Conservation (phyloP, 352 stramenopile species). For the Pythium brachiatum region DNA sequence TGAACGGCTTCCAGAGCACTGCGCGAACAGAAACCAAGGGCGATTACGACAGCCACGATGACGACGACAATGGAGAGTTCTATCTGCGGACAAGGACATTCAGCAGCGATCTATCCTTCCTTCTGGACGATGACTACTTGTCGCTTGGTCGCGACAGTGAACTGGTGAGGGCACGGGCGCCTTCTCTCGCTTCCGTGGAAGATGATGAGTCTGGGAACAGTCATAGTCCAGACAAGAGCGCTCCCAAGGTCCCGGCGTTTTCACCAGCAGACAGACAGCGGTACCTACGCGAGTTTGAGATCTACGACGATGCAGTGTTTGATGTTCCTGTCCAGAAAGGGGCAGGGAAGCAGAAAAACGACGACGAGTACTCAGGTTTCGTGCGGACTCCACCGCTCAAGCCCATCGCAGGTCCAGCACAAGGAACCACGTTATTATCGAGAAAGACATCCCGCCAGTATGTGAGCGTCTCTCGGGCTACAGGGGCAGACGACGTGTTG, state of each 20-base stretch:
- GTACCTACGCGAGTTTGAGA: conserved; percentile 53
- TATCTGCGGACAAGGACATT: conserved; percentile 20
- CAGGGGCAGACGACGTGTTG: not conserved
- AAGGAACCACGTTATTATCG: conserved; percentile 21
- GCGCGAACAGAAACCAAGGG: not conserved
- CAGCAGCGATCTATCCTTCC: conserved; percentile 41
- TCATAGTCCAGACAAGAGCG: conserved; percentile 24
- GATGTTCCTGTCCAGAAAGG: conserved; percentile 8
- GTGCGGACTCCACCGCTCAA: conserved; percentile 48
- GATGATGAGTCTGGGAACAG: conserved; percentile 5
- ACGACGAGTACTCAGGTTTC: conserved; percentile 43
- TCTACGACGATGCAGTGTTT: conserved; percentile 77
- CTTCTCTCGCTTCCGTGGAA: conserved; percentile 53
- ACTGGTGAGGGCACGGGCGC: conserved; percentile 56
- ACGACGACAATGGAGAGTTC: conserved; percentile 30
- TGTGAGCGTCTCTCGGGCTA: not conserved
- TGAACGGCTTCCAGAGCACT: conserved; percentile 40
- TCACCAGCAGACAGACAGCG: conserved; percentile 45
- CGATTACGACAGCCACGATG: conserved; percentile 28
- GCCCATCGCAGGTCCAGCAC: not conserved
- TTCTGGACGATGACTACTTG: conserved; percentile 46
- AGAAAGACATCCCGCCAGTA: conserved; percentile 12
- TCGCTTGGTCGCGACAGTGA: conserved; percentile 60
- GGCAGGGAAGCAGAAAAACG: conserved; percentile 10
- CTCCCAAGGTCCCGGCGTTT: conserved; percentile 50